phyloP scores from a whole-genome alignment of 2,329 filamentous ascomycete species.

The Epichloe glyceriae region DNA sequence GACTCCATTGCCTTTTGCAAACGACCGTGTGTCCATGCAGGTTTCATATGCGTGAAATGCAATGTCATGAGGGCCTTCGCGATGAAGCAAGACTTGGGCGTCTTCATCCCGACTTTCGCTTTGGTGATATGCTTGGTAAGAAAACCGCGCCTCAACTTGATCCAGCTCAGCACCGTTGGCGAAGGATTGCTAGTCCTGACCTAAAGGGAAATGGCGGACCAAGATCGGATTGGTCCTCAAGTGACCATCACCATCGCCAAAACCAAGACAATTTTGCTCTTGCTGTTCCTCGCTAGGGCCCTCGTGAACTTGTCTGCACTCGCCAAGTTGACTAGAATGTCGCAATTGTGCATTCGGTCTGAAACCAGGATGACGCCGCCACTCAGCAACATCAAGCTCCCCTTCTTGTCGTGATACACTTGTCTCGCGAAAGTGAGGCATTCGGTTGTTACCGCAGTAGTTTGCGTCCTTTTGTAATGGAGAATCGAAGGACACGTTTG shows the following conservation, averaged over 20 bases:
- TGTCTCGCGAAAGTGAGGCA: conserved; percentile 12
- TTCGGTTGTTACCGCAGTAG: conserved; percentile 23
- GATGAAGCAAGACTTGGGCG: not conserved
- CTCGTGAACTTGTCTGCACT: conserved; percentile 7
- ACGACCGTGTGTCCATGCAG: not conserved
- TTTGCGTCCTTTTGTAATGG: conserved; percentile 8
- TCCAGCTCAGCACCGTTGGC: not conserved
- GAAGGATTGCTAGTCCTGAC: conserved; percentile 4
- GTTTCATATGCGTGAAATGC: not conserved
- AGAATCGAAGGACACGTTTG: conserved; percentile 20
- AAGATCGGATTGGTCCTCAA: not conserved
- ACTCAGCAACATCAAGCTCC: conserved; percentile 6
- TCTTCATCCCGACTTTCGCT: not conserved
- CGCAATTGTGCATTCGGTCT: conserved; percentile 18
- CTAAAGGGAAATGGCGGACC: not conserved
- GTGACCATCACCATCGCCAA: not conserved
- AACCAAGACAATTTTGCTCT: conserved; percentile 3
- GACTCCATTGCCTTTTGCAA: not conserved
- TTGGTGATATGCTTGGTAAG: not conserved
- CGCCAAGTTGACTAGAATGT: conserved; percentile 29
- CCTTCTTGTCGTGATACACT: conserved; percentile 5
- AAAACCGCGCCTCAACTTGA: not conserved
- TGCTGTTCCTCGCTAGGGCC: conserved; percentile 17
- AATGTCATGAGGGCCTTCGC: not conserved
- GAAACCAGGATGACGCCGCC: conserved; percentile 11